phyloP scores from a whole-genome alignment of 306 rosid genomes.

The Fragaria nilgerrensis region DNA sequence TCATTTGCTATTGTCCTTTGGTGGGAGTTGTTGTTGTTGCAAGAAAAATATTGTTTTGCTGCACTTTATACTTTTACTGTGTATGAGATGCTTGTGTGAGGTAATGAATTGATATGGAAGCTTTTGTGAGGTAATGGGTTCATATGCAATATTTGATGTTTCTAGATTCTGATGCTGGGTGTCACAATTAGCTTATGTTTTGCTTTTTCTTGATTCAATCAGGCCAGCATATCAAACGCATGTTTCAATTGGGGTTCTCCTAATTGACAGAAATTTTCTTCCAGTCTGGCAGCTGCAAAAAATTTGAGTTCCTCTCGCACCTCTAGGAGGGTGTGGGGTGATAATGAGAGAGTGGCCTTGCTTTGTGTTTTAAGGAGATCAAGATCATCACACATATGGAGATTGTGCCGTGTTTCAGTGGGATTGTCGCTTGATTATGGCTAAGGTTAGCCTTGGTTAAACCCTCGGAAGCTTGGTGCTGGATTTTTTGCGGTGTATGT shows the following conservation, averaged over 20 bases:
- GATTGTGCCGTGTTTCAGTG: constrained; percentile 88
- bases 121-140: background rate
- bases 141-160: background rate
- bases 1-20: background rate
- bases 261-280: constrained; percentile 47
- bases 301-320: constrained; percentile 73
- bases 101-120: background rate
- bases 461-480: constrained; percentile 41
- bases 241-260: constrained; percentile 47
- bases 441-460: constrained; percentile 50
- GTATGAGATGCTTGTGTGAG: background rate
- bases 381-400: constrained; percentile 82
- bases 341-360: constrained; percentile 54
- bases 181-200: constrained; percentile 2
- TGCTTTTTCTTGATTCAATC: constrained; percentile 23
- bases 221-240: constrained; percentile 59
- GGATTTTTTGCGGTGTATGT: constrained; percentile 10
- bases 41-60: background rate
- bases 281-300: constrained; percentile 97
- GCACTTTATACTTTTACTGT: background rate
- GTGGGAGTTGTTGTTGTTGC: background rate
- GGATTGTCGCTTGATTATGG: constrained; percentile 95
- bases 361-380: constrained; percentile 61
- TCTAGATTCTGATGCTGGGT: background rate
- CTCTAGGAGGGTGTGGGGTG: constrained; percentile 96